A percentile compares a stretch with the other conserved stretches of the same genome.
phyloP scores from a whole-genome alignment of 192 early-diverging fungal genomes.

The Podila horticola region DNA sequence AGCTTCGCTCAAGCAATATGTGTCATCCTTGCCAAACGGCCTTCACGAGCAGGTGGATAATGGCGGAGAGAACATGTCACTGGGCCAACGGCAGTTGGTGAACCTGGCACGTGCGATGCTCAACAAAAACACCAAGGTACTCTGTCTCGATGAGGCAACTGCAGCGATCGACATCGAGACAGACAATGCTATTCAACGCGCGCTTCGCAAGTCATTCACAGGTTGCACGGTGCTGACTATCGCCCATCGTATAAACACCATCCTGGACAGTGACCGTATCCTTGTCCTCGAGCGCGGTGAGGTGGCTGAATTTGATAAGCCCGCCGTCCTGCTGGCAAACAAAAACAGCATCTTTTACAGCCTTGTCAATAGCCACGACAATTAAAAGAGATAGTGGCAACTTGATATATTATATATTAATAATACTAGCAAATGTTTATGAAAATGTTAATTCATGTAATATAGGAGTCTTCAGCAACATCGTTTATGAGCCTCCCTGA shows the following conservation, averaged over 20 bases:
- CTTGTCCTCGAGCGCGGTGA: constrained; percentile 80
- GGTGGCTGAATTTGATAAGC: constrained; percentile 76
- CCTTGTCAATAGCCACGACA: constrained; percentile 21
- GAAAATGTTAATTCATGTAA: not conserved
- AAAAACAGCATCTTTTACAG: constrained; percentile 58
- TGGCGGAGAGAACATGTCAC: constrained; percentile 86
- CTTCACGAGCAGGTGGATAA: constrained; percentile 77
- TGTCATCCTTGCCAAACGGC: constrained; percentile 68
- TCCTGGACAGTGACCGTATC: constrained; percentile 81
- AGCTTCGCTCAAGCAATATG: constrained; percentile 72
- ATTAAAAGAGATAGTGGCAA: constrained; percentile 5
- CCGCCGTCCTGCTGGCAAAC: constrained; percentile 65
- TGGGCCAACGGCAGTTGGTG: constrained; percentile 81
- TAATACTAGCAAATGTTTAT: constrained; percentile 8
- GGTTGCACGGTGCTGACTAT: constrained; percentile 66
- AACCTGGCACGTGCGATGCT: constrained; percentile 77
- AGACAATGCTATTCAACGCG: constrained; percentile 54
- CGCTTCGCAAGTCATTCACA: constrained; percentile 54
- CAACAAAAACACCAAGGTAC: constrained; percentile 30
- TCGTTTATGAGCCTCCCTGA: not conserved
- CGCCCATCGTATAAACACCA: constrained; percentile 70
- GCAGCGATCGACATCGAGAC: constrained; percentile 60
- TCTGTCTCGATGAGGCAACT: constrained; percentile 56
- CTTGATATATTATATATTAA: constrained; percentile 2
- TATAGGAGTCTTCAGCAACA: constrained; percentile 4